Conservation (phyloP, 2,329 filamentous ascomycete species). For the Aspergillus ustus region DNA sequence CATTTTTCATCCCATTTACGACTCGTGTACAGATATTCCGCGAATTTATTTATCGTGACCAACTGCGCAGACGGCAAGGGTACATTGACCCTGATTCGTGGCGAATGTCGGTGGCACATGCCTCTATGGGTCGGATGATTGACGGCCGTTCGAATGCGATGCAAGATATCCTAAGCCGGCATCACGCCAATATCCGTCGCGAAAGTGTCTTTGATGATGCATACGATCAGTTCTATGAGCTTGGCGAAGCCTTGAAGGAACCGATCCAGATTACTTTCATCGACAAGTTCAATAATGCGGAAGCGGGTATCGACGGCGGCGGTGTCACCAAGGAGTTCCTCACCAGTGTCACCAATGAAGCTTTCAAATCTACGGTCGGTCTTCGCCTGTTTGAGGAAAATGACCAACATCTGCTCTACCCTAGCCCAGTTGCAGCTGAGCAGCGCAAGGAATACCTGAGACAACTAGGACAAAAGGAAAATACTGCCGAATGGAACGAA, state of each 20-base stretch:
- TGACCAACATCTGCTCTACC: conserved; percentile 83
- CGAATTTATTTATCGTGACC: conserved; percentile 86
- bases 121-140: conserved; percentile 42
- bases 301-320: conserved; percentile 95
- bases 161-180: conserved; percentile 54
- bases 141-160: conserved; percentile 43
- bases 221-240: conserved; percentile 76
- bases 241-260: conserved; percentile 86
- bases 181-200: conserved; percentile 80
- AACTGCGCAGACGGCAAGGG: conserved; percentile 70
- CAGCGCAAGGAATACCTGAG: conserved; percentile 65
- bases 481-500: conserved; percentile 61
- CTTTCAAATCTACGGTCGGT: conserved; percentile 67
- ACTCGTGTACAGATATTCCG: conserved; percentile 91
- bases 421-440: conserved; percentile 79
- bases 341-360: conserved; percentile 83
- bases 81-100: conserved; percentile 74
- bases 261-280: conserved; percentile 97
- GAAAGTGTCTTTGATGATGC: conserved; percentile 85
- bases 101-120: conserved; percentile 64
- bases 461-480: conserved; percentile 56
- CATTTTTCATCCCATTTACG: conserved; percentile 92
- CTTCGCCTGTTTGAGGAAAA: conserved; percentile 79
- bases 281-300: conserved; percentile 81
- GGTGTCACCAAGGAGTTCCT: conserved; percentile 98